A percentile compares a stretch with the other conserved stretches of the same genome.
These are phyloP conservation scores for Acanthamoeba culbertsoni DNA, from an alignment of 208 protist species.

Conservation along the genomic window DNA sequence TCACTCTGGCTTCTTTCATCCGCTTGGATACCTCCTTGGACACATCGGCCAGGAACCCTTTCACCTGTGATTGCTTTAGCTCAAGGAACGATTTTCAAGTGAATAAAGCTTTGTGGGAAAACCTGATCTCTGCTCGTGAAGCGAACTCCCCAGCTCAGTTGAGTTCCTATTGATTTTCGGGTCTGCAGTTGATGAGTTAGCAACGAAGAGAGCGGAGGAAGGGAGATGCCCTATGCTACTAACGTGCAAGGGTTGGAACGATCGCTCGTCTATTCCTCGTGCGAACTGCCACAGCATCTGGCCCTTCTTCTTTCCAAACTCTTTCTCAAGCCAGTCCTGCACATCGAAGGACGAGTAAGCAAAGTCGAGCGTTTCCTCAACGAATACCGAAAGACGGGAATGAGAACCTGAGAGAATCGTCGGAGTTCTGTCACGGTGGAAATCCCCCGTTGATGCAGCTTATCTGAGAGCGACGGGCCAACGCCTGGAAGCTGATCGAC, in stretches of 20 bases:
- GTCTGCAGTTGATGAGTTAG: neutral
- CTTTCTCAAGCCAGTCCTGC: conserved; percentile 28
- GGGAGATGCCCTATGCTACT: neutral
- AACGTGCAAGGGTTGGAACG: neutral
- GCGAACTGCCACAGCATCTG: conserved; percentile 48
- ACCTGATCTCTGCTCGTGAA: conserved; percentile 30
- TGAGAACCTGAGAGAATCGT: neutral
- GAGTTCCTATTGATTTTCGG: conserved; percentile 25
- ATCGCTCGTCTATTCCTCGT: neutral
- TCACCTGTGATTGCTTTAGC: neutral
- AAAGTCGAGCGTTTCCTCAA: neutral
- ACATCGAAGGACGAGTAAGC: neutral
- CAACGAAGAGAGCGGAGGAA: neutral
- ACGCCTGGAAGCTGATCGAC: conserved; percentile 35
- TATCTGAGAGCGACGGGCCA: conserved; percentile 5
- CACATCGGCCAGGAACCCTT: neutral
- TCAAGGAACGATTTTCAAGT: neutral
- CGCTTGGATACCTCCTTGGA: neutral
- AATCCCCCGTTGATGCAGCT: neutral
- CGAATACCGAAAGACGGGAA: neutral
- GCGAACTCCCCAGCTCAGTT: conserved; percentile 48
- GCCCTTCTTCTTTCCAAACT: conserved; percentile 22
- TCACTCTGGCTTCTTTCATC: neutral
- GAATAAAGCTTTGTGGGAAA: no score
- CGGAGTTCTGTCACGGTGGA: neutral